A percentile compares a stretch with the other conserved stretches of the same genome.
Conservation (phyloP, 75 land plant genomes). For the Sequoiadendron giganteum region DNA sequence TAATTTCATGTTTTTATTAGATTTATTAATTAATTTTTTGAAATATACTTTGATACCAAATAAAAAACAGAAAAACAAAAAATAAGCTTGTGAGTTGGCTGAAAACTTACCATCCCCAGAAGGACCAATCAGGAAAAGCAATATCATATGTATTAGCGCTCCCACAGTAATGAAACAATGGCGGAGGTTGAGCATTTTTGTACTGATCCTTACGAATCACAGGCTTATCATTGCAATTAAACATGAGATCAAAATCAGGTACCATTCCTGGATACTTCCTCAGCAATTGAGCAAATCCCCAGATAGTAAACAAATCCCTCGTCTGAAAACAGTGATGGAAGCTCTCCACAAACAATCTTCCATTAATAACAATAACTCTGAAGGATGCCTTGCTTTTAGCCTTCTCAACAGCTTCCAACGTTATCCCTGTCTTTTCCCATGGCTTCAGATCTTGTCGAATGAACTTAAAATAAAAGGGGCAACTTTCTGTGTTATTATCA, state of each 20-base stretch:
- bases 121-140: background rate
- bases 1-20: too few species aligned
- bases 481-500: constrained; percentile 1
- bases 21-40: too few species aligned
- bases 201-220: too few species aligned
- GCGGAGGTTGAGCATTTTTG: background rate
- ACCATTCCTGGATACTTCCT: too few species aligned
- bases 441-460: constrained; percentile 42
- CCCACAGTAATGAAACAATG: background rate
- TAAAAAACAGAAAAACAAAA: too few species aligned
- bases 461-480: constrained; percentile 54
- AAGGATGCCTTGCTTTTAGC: constrained; percentile 34
- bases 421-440: constrained; percentile 48
- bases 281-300: too few species aligned
- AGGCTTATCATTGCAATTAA: too few species aligned
- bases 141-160: background rate
- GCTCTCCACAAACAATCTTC: too few species aligned
- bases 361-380: constrained; percentile 20
- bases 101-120: background rate
- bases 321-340: too few species aligned
- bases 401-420: constrained; percentile 36
- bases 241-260: too few species aligned
- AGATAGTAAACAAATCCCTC: too few species aligned
- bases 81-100: background rate
- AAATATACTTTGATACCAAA: too few species aligned